Base-by-base conservation (phyloP, 1,284 basidiomycete species). In the Microbotryum lychnidis-dioicae region DNA sequence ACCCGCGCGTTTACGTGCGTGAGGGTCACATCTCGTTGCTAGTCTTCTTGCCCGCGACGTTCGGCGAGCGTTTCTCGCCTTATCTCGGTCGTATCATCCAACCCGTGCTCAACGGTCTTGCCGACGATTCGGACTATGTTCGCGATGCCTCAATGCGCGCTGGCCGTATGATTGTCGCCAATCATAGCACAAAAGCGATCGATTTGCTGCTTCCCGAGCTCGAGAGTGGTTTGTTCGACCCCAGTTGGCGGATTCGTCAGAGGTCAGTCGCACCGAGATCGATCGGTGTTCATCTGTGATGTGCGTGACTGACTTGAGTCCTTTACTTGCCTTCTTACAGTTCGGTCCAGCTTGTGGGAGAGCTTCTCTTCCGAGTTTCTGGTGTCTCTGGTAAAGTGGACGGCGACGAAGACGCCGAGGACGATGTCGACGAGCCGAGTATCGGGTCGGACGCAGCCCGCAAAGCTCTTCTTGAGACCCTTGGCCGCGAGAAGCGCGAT, bases 1-100 rank as follows among this genome's bases (percentile, higher is more conserved):
- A 89, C 57, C 87, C 90, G 6, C 81, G 90, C 25, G 82, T 92
- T 31, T 94, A 93, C 57, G 91, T 98, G 47, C 84, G 93, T 56
- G 96, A 98, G 80, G 96, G 96, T 27, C 97, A 97, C 79, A 97
- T 99, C 83, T 97, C 93, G 3, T 79, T 99, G 27, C 84, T 99
- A 54, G 92, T 99, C 42, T 99, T 89, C 78, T 79, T 99, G 12
- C 96, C 96, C 1, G 87, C 92, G 3, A 98, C 94, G 0, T 99
- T 98, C 71, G 96, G 96, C 25, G 83, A 84, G 60, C 87, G 94
- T 54, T 99, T 99, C 82, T 86, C 92, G 64, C 94, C 93, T 5
- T 93, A 98, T 76, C 80, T 98, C 20, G 88, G 90, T 8, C 89
- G 92, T 74, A 96, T 98, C 73, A 90, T 98, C 56, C 80, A 87